A percentile compares a stretch with the other conserved stretches of the same genome.
Conservation (phyloP, 441 rosid species). For the Mallotus japonicus region DNA sequence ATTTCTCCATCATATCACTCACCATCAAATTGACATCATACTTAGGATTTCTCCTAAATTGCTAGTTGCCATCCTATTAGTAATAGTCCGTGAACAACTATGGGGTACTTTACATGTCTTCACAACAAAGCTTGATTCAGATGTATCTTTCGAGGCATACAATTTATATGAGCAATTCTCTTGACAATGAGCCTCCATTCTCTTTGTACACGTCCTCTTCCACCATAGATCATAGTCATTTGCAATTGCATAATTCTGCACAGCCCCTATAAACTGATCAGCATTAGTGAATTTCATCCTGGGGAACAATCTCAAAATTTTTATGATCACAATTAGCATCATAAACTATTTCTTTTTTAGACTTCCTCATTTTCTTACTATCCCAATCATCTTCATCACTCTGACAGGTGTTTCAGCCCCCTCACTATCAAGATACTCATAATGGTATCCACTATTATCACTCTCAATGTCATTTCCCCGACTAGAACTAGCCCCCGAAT, state of each 20-base stretch:
- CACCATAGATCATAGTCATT: not conserved
- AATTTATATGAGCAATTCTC: not conserved
- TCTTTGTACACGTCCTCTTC: not conserved
- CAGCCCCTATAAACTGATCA: too few species aligned
- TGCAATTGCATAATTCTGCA: not conserved
- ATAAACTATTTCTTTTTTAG: not conserved
- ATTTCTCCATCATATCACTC: too few species aligned
- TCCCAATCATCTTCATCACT: not conserved
- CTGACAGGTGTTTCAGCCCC: not conserved
- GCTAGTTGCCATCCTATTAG: too few species aligned
- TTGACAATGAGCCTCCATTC: not conserved
- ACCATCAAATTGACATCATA: too few species aligned
- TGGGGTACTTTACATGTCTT: too few species aligned
- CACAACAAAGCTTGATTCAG: not conserved
- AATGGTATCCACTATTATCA: not conserved
- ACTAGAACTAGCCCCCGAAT: not conserved
- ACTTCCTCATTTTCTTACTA: not conserved
- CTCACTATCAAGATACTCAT: not conserved
- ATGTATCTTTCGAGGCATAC: not conserved
- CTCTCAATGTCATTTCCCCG: not conserved
- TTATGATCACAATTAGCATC: too few species aligned
- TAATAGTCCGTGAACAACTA: too few species aligned
- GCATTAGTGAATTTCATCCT: too few species aligned
- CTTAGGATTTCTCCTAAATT: not conserved
- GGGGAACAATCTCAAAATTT: too few species aligned